Conservation (phyloP, 192 early-diverging fungal species). For the Funneliformis geosporum region DNA sequence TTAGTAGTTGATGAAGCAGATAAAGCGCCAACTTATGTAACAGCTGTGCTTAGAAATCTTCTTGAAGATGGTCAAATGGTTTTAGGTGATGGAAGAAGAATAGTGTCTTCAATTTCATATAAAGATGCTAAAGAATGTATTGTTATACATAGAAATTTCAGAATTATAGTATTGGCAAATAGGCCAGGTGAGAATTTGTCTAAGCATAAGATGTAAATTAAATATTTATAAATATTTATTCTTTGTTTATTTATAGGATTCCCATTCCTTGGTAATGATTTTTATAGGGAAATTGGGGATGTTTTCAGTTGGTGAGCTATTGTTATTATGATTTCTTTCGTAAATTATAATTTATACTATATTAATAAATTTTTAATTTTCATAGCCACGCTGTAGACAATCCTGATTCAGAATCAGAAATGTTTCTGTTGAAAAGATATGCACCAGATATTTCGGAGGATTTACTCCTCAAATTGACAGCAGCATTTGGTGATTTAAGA, state of each 20-base stretch:
- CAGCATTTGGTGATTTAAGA: slow-evolving; percentile 72
- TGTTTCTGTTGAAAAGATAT: slow-evolving; percentile 67
- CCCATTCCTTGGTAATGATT: slow-evolving; percentile 66
- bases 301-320: slow-evolving; percentile 58
- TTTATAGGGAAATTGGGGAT: slow-evolving; percentile 78
- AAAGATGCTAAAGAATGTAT: slow-evolving; percentile 51
- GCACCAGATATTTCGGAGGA: slow-evolving; percentile 73
- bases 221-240: background rate
- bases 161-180: slow-evolving; percentile 84
- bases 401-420: slow-evolving; percentile 74
- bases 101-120: slow-evolving; percentile 52
- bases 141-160: slow-evolving; percentile 66
- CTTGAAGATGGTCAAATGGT: slow-evolving; percentile 80
- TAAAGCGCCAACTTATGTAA: slow-evolving; percentile 80
- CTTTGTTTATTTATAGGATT: slow-evolving; percentile 31
- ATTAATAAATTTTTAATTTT: background rate
- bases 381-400: slow-evolving; percentile 69
- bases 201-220: background rate
- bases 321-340: background rate
- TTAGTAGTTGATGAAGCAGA: slow-evolving; percentile 83
- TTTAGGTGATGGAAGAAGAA: slow-evolving; percentile 72
- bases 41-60: slow-evolving; percentile 71
- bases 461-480: slow-evolving; percentile 62
- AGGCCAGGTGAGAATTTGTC: slow-evolving; percentile 57
- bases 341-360: background rate